A percentile compares a stretch with the other conserved stretches of the same genome.
These are phyloP conservation scores for Diaporthe humulicola DNA, from an alignment of 2,329 filamentous ascomycete species.

Conservation along the genomic window DNA sequence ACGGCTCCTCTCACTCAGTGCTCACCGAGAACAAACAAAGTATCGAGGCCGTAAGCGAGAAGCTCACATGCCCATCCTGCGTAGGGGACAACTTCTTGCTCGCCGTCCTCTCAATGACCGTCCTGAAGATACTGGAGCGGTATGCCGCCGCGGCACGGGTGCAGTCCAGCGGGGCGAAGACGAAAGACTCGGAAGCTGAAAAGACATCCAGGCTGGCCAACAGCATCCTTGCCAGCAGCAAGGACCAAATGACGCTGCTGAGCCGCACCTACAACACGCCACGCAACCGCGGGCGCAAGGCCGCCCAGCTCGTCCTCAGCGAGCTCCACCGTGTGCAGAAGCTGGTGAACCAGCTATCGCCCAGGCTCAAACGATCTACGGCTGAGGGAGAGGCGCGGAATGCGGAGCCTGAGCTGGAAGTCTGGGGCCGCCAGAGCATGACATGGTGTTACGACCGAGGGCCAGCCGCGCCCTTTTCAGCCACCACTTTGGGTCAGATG, in stretches of 20 bases:
- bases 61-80: background rate
- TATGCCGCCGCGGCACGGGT: background rate
- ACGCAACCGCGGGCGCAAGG: background rate
- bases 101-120: background rate
- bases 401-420: background rate
- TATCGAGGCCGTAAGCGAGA: background rate
- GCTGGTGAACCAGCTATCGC: background rate
- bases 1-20: background rate
- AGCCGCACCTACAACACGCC: background rate
- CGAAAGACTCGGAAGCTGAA: background rate
- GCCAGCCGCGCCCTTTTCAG: background rate
- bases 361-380: background rate
- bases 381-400: background rate
- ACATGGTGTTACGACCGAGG: background rate
- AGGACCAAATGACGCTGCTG: background rate
- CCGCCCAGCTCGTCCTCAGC: background rate
- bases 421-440: background rate
- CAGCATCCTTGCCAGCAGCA: background rate
- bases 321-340: background rate
- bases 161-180: background rate
- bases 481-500: background rate
- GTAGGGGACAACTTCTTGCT: background rate
- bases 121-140: conserved; percentile 3
- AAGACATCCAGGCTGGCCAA: background rate
- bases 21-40: background rate